Percentiles rank a stretch among this genome's conserved stretches.
Evolutionary conservation across 1,284 basidiomycete genomes (phyloP).

Genomic region (Violaceomyces palustris): DNA sequence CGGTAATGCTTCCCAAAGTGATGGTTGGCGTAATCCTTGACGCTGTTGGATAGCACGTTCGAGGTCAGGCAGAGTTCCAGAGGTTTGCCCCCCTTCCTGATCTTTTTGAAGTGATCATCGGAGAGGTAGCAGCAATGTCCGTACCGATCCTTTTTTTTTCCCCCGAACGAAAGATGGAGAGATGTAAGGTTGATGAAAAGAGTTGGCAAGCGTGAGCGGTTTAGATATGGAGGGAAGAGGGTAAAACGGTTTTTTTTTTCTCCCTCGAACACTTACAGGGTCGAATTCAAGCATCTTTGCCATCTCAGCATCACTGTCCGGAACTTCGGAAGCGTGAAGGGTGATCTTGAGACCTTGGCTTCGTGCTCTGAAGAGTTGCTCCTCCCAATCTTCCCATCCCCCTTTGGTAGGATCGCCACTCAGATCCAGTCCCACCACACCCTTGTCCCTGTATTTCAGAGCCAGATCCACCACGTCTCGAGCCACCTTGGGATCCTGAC

Average conservation of each 20-base stretch:
- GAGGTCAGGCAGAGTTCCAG: constrained; percentile 30
- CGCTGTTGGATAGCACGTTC: constrained; percentile 21
- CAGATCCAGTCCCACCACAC: constrained; percentile 22
- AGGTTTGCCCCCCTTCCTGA: constrained; percentile 4
- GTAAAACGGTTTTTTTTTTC: background rate
- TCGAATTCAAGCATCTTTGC: constrained; percentile 13
- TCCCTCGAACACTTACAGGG: constrained; percentile 2
- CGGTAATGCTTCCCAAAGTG: constrained; percentile 13
- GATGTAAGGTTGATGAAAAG: background rate
- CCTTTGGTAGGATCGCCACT: constrained; percentile 27
- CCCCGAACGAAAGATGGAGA: background rate
- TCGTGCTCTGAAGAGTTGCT: constrained; percentile 7
- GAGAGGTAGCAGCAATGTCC: constrained; percentile 31
- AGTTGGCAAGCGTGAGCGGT: background rate
- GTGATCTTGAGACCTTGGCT: constrained; percentile 16
- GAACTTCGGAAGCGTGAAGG: constrained; percentile 24
- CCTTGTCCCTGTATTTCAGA: background rate
- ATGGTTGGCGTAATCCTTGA: constrained; percentile 3
- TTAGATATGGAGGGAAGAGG: background rate
- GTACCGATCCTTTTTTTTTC: constrained; percentile 13
- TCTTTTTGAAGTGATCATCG: background rate
- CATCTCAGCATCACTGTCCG: constrained; percentile 9
- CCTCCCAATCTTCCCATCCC: constrained; percentile 2
- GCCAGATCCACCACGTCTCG: constrained; percentile 11
- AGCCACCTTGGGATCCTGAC: no score